Base-by-base conservation (phyloP, 2,329 filamentous ascomycete genomes). In the Ceratocystis colombiana region DNA sequence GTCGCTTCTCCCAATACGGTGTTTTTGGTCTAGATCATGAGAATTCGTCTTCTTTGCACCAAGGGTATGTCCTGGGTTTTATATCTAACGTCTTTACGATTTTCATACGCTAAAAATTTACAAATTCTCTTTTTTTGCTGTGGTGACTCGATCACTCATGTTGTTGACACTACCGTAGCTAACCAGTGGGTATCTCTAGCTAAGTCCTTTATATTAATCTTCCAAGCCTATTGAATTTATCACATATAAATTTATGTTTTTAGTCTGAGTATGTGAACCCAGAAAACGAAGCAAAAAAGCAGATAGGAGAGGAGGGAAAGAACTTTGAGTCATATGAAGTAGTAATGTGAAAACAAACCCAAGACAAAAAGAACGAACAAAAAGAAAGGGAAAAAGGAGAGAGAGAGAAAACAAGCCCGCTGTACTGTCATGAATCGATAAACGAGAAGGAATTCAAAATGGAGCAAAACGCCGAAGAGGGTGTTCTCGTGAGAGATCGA, bases 401-500 rank as follows among this genome's bases (percentile, higher is more conserved):
- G 10, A 25, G 33, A n/a, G 10, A 46, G 30, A 44, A 44, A 45
- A 62, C 37, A 46, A 62, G 20, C 20, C 33, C 61, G 37, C 12
- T 25, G 20, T 62, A 22, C 25, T 62, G 61, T 7, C 61, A 62
- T 62, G 37, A 62, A 59, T 59, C 28, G 55, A 37, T 59, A 33
- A 59, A 37, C 12, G 55, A 37, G 55, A 59, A 59, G 15, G 17
- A 59, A 37, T 59, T 59, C 55, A 59, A 59, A 59, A 37, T 12
- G 30, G 55, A 37, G 28, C 55, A 62, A 62, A 62, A 62, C 33
- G 44, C 20, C 20, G 37, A 41, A 33, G 33, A 17, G 17, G n/a
- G n/a, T 30, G 37, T 45, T 62, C 37, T 62, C 61, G 33, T 20
- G 61, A 45, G 61, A 59, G 55, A 59, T 37, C 28, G 30, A 64